These are phyloP conservation scores for Fomitopsis pinicola DNA, from an alignment of 1,284 basidiomycete species.

Conservation along the genomic window DNA sequence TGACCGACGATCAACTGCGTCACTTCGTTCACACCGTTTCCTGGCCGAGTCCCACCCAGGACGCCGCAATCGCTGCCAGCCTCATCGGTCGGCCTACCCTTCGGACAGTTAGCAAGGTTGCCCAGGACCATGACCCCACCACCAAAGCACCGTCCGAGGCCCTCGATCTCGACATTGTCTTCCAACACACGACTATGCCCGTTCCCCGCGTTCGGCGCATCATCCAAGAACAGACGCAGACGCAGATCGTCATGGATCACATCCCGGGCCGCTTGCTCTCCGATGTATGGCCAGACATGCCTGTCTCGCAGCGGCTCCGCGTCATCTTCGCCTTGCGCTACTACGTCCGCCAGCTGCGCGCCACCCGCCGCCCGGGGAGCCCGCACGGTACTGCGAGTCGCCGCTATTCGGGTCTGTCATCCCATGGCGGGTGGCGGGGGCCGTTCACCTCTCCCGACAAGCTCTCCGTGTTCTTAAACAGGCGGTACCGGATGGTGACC, in stretches of 20 bases:
- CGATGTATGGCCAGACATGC: neutral
- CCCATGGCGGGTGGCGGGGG: no score
- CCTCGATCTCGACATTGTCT: neutral
- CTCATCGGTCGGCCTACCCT: no score
- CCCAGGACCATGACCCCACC: neutral
- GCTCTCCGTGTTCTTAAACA: no score
- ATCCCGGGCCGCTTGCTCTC: neutral
- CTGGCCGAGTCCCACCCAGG: no score
- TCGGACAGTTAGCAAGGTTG: no score
- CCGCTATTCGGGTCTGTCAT: neutral
- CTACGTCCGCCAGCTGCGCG: neutral
- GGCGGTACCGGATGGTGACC: no score
- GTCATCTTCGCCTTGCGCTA: neutral
- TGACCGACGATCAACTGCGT: no score
- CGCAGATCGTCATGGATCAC: neutral
- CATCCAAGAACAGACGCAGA: neutral
- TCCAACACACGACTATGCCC: neutral
- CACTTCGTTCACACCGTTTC: no score
- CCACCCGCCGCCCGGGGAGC: neutral
- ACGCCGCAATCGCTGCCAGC: no score
- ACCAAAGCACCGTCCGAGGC: neutral
- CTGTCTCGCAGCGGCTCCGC: neutral
- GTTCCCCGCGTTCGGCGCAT: neutral
- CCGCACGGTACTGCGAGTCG: neutral
- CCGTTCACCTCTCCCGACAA: no score